Evolutionary conservation across 345 rosid genomes (phyloP).

Genomic region (Citropsis articulata): DNA sequence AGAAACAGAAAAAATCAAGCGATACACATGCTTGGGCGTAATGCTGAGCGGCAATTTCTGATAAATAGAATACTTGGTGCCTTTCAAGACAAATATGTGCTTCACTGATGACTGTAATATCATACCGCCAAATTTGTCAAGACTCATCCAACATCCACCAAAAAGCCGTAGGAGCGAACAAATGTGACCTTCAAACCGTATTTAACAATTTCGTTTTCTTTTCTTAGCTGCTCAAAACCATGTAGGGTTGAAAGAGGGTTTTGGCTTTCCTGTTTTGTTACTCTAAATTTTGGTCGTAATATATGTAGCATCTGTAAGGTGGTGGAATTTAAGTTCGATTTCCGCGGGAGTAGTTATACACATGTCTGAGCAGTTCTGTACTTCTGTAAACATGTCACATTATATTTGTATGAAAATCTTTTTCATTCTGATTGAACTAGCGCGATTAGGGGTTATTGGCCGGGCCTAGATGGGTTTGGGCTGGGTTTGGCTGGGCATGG

Average conservation of each 20-base stretch:
- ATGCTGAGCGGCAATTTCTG: background rate
- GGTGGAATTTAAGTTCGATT: background rate
- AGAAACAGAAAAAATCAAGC: conserved; percentile 51
- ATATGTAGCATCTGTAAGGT: background rate
- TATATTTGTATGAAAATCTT: too few species aligned
- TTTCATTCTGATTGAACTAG: too few species aligned
- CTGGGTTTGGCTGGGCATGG: too few species aligned
- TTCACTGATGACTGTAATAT: background rate
- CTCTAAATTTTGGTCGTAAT: background rate
- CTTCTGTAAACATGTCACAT: background rate
- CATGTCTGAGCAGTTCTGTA: background rate
- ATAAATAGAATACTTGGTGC: background rate
- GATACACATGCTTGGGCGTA: conserved; percentile 36
- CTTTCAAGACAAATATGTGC: background rate
- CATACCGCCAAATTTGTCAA: background rate
- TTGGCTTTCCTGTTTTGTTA: background rate
- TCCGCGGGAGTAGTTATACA: background rate
- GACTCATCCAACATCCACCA: background rate
- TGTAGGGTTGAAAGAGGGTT: background rate
- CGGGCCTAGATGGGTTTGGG: too few species aligned
- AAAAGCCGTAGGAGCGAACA: background rate
- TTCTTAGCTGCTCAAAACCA: background rate
- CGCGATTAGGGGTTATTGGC: too few species aligned
- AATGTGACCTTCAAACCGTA: background rate
- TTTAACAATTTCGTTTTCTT: background rate